phyloP scores from a whole-genome alignment of 2,329 filamentous ascomycete species.

The Graphium sp. region DNA sequence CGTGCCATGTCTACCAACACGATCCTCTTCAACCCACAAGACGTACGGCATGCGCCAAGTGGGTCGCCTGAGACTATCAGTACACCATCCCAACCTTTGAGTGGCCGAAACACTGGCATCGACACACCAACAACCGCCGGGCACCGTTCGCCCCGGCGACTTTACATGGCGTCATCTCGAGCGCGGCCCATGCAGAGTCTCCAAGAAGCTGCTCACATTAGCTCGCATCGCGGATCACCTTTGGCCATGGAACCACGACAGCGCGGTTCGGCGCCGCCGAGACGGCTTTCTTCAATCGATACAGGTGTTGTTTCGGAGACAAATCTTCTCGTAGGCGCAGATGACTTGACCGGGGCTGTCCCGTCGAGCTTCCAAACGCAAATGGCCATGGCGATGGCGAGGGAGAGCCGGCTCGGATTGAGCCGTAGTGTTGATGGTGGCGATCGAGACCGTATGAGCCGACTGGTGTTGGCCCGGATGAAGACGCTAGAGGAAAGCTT shows the following conservation, averaged over 20 bases:
- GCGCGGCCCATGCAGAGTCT: slow-evolving; percentile 39
- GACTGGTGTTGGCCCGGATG: slow-evolving; percentile 77
- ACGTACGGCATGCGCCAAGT: slow-evolving; percentile 17
- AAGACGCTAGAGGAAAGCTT: slow-evolving; percentile 87
- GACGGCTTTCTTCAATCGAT: slow-evolving; percentile 47
- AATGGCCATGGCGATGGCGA: slow-evolving; percentile 55
- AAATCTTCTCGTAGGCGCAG: slow-evolving; percentile 35
- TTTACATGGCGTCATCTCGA: slow-evolving; percentile 26
- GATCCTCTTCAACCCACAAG: slow-evolving; percentile 63
- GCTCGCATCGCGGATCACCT: no score
- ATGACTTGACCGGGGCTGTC: slow-evolving; percentile 44
- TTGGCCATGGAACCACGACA: no score
- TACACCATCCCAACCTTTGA: slow-evolving; percentile 11
- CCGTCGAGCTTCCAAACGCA: slow-evolving; percentile 70
- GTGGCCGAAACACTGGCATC: slow-evolving; percentile 19
- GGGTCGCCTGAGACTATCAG: slow-evolving; percentile 13
- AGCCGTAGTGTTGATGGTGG: slow-evolving; percentile 16
- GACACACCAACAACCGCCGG: slow-evolving; percentile 18
- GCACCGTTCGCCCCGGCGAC: slow-evolving; percentile 30
- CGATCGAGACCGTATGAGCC: slow-evolving; percentile 53
- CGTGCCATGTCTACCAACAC: slow-evolving; percentile 70
- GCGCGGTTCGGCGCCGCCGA: slow-evolving; percentile 16
- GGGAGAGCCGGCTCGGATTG: slow-evolving; percentile 32
- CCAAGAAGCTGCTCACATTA: no score
- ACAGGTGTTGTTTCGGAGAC: slow-evolving; percentile 61